Conservation (phyloP, 2,329 filamentous ascomycete genomes). For the Ophiostoma ips region DNA sequence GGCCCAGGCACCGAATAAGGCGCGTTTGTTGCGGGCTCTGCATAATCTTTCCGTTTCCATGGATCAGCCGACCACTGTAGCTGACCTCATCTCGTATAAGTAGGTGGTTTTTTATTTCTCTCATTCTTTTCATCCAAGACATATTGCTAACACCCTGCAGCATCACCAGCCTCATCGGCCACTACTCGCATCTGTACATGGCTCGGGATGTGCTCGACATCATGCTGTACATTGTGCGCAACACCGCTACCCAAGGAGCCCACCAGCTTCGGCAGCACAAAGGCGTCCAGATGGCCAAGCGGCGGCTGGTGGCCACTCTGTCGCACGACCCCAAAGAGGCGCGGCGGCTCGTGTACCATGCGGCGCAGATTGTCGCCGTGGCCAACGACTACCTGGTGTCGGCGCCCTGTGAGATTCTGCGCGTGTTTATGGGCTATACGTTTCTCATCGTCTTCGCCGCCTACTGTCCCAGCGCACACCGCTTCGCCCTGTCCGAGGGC, state of each 20-base stretch:
- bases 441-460: constrained; percentile 18
- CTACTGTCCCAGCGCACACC: constrained; percentile 14
- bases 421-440: constrained; percentile 21
- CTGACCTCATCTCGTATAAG: constrained; percentile 20
- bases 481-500: background rate
- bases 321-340: constrained; percentile 13
- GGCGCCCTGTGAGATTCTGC: constrained; percentile 20
- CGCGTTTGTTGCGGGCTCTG: constrained; percentile 12
- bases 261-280: constrained; percentile 6
- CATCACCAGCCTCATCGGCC: constrained; percentile 17
- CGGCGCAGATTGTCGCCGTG: constrained; percentile 19
- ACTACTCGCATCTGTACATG: constrained; percentile 19
- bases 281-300: constrained; percentile 15
- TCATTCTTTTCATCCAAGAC: background rate
- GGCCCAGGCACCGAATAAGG: constrained; percentile 16
- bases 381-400: constrained; percentile 20
- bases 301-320: constrained; percentile 15
- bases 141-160: background rate
- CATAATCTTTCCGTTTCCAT: constrained; percentile 15
- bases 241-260: constrained; percentile 13
- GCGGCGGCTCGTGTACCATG: constrained; percentile 18
- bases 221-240: constrained; percentile 20
- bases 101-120: constrained; percentile 7
- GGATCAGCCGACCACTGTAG: constrained; percentile 14
- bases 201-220: constrained; percentile 18